phyloP scores from a whole-genome alignment of 2,329 filamentous ascomycete genomes.

The Tolypocladium amazonense region DNA sequence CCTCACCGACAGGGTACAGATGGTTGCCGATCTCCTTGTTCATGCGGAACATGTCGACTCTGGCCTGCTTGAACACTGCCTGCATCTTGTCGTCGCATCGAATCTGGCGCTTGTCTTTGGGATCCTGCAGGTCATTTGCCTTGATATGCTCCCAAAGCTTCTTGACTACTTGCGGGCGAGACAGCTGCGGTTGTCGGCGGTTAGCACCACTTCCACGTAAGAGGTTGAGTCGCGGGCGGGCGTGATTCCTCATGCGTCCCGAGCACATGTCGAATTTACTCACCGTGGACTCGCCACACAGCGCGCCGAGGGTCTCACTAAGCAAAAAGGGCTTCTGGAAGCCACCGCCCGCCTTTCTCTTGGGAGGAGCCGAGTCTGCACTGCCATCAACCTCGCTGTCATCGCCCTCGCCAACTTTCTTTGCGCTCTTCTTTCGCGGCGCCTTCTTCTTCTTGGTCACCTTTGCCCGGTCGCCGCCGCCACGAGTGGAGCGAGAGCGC shows the following conservation, averaged over 20 bases:
- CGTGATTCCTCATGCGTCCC: neutral
- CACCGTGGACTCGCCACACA: constrained; percentile 61
- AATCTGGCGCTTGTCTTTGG: constrained; percentile 84
- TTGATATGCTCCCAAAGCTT: constrained; percentile 96
- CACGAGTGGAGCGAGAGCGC: constrained; percentile 63
- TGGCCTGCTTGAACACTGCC: constrained; percentile 82
- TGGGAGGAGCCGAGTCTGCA: constrained; percentile 45
- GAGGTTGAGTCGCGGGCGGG: neutral
- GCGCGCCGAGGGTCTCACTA: constrained; percentile 55
- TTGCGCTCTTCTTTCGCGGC: constrained; percentile 62
- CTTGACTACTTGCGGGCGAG: constrained; percentile 91
- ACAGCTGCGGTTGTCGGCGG: constrained; percentile 47
- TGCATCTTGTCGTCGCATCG: constrained; percentile 85
- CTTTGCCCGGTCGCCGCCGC: constrained; percentile 51
- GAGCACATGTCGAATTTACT: constrained; percentile 12
- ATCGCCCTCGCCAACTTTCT: constrained; percentile 66
- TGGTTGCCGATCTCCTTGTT: constrained; percentile 91
- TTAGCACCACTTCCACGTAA: neutral
- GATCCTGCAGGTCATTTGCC: constrained; percentile 77
- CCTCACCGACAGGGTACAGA: constrained; percentile 75
- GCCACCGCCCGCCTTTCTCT: constrained; percentile 79
- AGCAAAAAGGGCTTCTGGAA: constrained; percentile 84
- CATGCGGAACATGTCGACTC: constrained; percentile 98
- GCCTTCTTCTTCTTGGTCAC: constrained; percentile 55
- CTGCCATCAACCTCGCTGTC: constrained; percentile 66